Evolutionary conservation across 768 basidiomycete species (phyloP).

Genomic region (Leccinum disarticulatum): DNA sequence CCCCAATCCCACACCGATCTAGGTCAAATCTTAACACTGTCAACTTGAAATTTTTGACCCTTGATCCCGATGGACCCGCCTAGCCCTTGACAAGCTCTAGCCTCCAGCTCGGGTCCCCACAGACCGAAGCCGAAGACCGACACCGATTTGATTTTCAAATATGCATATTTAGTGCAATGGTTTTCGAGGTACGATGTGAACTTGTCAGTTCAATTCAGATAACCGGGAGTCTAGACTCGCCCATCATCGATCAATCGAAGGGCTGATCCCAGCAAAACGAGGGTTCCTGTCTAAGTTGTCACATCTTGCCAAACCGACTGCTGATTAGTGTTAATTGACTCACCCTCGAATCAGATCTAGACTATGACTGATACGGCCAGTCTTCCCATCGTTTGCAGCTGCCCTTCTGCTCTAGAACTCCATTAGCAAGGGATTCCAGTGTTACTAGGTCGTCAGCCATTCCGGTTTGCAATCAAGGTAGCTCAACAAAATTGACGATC

Average conservation of each 20-base stretch:
- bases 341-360: constrained; percentile 10
- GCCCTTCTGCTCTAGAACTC: neutral
- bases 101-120: neutral
- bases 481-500: neutral
- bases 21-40: neutral
- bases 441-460: neutral
- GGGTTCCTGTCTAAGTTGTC: constrained; percentile 6
- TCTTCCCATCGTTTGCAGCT: neutral
- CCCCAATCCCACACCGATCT: neutral
- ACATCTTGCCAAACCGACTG: neutral
- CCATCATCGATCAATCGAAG: constrained; percentile 13
- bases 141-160: constrained; percentile 20
- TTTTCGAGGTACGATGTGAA: neutral
- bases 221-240: constrained; percentile 4
- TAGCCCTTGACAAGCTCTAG: neutral
- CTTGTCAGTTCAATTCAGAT: neutral
- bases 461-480: neutral
- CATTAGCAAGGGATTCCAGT: neutral
- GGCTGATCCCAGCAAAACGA: constrained; percentile 1
- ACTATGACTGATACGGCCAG: neutral
- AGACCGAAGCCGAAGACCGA: neutral
- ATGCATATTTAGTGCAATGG: neutral
- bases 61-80: constrained; percentile 2
- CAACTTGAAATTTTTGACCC: neutral
- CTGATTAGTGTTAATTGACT: neutral